A percentile compares a stretch with the other conserved stretches of the same genome.
phyloP scores from a whole-genome alignment of 306 rosid species.

The Cucurbita moschata region DNA sequence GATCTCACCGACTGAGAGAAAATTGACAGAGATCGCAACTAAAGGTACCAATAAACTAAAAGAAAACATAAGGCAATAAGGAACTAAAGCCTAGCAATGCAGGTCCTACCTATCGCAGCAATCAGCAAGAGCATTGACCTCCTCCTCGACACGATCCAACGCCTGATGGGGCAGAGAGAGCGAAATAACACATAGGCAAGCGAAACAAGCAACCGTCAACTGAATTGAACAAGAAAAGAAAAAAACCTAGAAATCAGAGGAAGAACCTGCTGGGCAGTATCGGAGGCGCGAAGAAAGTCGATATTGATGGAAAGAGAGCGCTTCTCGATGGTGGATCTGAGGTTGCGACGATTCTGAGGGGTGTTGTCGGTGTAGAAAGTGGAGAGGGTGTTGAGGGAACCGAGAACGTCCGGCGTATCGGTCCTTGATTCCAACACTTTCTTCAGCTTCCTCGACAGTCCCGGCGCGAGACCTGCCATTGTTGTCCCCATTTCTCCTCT shows the following conservation, averaged over 20 bases:
- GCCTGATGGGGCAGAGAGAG: slow-evolving; percentile 15
- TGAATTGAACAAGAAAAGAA: background rate
- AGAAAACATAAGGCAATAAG: background rate
- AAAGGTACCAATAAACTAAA: background rate
- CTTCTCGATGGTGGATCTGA: slow-evolving; percentile 79
- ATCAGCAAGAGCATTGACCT: slow-evolving; percentile 48
- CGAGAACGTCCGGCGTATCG: slow-evolving; percentile 70
- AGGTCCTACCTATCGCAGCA: slow-evolving; percentile 64
- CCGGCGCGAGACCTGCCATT: slow-evolving; percentile 66
- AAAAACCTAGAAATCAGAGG: background rate
- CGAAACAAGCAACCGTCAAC: background rate
- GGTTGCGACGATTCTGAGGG: slow-evolving; percentile 83
- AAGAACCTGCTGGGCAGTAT: slow-evolving; percentile 40
- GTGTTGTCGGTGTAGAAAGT: slow-evolving; percentile 72
- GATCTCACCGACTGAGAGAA: background rate
- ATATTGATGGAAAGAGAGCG: slow-evolving; percentile 69
- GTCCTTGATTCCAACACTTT: slow-evolving; percentile 77
- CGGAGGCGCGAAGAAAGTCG: slow-evolving; percentile 63
- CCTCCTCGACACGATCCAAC: slow-evolving; percentile 72
- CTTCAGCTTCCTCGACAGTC: slow-evolving; percentile 93
- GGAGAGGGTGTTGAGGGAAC: slow-evolving; percentile 73
- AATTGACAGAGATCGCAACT: background rate
- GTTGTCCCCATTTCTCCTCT: slow-evolving; percentile 38
- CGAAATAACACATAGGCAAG: background rate
- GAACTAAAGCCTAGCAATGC: background rate